Conservation (phyloP, 768 basidiomycete species). For the Agaricus sinodeliciosus region DNA sequence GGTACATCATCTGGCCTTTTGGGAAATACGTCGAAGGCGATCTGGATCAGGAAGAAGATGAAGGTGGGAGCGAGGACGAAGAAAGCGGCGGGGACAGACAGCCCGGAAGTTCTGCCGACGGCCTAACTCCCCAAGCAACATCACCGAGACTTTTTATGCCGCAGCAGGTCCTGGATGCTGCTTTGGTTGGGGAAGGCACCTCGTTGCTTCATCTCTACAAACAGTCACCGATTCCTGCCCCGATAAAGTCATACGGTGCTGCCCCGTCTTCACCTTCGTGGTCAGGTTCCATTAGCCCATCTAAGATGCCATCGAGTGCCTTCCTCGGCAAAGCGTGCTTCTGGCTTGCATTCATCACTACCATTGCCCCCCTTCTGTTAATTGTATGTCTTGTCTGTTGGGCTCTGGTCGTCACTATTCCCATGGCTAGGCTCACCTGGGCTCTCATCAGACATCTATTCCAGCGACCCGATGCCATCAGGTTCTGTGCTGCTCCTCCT, state of each 20-base stretch:
- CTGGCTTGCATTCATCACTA: conserved; percentile 67
- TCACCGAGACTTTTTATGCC: conserved; percentile 17
- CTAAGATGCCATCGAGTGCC: conserved; percentile 29
- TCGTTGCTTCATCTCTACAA: conserved; percentile 30
- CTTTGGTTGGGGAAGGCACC: conserved; percentile 38
- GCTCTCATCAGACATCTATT: conserved; percentile 82
- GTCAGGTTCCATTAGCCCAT: conserved; percentile 19
- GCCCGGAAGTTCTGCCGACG: conserved; percentile 26
- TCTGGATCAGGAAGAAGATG: conserved; percentile 23
- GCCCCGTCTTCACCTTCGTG: conserved; percentile 26
- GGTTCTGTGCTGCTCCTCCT: conserved; percentile 87
- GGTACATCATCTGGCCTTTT: conserved; percentile 98
- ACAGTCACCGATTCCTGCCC: conserved; percentile 25
- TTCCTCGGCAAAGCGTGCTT: conserved; percentile 71
- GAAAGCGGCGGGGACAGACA: conserved; percentile 26
- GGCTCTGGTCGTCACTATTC: conserved; percentile 92
- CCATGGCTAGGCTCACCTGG: conserved; percentile 98
- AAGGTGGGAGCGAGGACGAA: conserved; percentile 10
- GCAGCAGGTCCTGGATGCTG: conserved; percentile 37
- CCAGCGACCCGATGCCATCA: conserved; percentile 72
- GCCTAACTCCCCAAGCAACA: conserved; percentile 29
- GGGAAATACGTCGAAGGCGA: conserved; percentile 96
- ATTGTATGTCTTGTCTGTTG: conserved; percentile 87
- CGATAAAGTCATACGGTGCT: conserved; percentile 71
- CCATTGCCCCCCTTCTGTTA: conserved; percentile 88